Percentiles rank a stretch among this genome's conserved stretches.
These are phyloP conservation scores for Mycosarcoma mackinlayi DNA, from an alignment of 1,284 basidiomycete genomes.

Conservation along the genomic window DNA sequence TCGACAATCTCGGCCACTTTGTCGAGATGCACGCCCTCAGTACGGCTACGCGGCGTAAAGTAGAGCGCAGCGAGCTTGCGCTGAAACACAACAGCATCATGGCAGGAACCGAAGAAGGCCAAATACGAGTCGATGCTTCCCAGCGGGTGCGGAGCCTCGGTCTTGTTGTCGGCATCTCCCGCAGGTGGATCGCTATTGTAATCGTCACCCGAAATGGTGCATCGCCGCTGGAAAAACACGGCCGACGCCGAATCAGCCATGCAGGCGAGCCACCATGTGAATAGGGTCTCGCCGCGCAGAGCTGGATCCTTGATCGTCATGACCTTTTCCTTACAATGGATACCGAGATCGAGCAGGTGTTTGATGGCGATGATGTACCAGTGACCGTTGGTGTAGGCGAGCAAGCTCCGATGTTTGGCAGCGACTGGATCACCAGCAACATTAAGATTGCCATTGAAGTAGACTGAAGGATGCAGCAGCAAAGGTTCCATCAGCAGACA, in stretches of 20 bases:
- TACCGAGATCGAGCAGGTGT: slow-evolving; percentile 54
- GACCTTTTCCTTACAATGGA: slow-evolving; percentile 52
- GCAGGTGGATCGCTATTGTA: slow-evolving; percentile 46
- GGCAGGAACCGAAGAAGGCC: slow-evolving; percentile 31
- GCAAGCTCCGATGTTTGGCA: slow-evolving; percentile 33
- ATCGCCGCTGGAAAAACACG: slow-evolving; percentile 75
- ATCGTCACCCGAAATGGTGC: slow-evolving; percentile 72
- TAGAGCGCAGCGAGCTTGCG: slow-evolving; percentile 81
- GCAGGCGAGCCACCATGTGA: slow-evolving; percentile 82
- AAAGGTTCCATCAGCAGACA: slow-evolving; percentile 53
- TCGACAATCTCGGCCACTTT: slow-evolving; percentile 74
- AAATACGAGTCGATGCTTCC: slow-evolving; percentile 38
- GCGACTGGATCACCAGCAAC: slow-evolving; percentile 26
- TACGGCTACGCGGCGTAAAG: slow-evolving; percentile 79
- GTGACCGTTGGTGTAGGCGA: slow-evolving; percentile 41
- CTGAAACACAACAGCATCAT: slow-evolving; percentile 72
- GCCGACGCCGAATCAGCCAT: slow-evolving; percentile 75
- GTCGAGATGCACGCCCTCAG: slow-evolving; percentile 79
- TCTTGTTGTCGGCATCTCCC: slow-evolving; percentile 28
- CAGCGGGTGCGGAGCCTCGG: slow-evolving; percentile 34
- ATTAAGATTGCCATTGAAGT: slow-evolving; percentile 37
- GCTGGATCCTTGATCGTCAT: slow-evolving; percentile 43
- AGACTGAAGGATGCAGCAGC: slow-evolving; percentile 40
- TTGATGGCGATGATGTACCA: slow-evolving; percentile 54
- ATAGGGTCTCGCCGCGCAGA: slow-evolving; percentile 66